Base-by-base conservation (phyloP, 805 yeast genomes). In the Candida xyloterini region DNA sequence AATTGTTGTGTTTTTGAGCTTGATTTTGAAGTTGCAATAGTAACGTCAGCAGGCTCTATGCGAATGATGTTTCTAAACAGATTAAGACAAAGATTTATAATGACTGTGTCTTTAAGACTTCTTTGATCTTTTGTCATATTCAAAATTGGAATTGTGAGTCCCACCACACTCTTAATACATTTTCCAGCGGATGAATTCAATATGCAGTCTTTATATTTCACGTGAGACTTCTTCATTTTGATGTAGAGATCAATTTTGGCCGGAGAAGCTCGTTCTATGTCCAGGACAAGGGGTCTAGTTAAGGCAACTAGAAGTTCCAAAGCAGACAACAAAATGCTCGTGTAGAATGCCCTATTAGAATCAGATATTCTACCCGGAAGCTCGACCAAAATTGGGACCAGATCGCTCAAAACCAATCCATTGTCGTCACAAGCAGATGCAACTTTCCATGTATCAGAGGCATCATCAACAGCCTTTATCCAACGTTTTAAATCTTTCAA, bases 381-480 rank as follows among this genome's bases (percentile, higher is more conserved):
- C 53, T 78, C 81, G 16, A 83, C 70, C 30, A 93, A 58, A 16
- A 93, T 88, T 8, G 81, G 83, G 5, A 83, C 58, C 38, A 93
- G 61, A 61, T 91, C 98, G 50, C 78, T 79, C 1, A 68, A 57
- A 5, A 91, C 81, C 9, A 93, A 67, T 1, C 84, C 83, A 10
- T 84, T 78, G 38, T 85, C 91, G 5, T 88, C 84, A 47, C 95
- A 82, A 1, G 96, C 95, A 35, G 85, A 71, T 0, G 96, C 95
- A 5, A 91, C 96, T 44, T 83, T 88, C 71, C 79, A 81, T 11
- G 81, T 69, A 38, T 76, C 71, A 37, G 77, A 72, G 30, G 72
- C 72, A 41, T 86, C 93, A 60, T 91, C 98, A 32, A 86, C 90
- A 1, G 83, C 70, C 49, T 78, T 79, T 38, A 93, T 74, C 96